Base-by-base conservation (phyloP, 2,329 filamentous ascomycete genomes). In the Leptographium galeiforme region DNA sequence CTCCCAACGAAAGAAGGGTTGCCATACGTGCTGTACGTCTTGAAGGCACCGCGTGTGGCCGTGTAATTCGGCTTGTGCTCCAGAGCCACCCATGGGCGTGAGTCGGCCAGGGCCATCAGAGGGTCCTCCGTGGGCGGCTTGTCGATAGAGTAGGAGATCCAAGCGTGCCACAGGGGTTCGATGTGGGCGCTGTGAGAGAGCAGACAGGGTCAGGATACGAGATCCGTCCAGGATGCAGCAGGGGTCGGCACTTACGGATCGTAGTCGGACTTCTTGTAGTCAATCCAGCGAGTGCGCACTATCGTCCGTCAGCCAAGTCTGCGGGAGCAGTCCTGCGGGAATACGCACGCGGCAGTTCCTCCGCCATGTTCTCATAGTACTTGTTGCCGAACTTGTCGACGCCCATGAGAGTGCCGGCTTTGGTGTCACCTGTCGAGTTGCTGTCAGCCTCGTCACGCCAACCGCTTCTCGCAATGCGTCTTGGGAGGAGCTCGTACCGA, bases 211-310 rank as follows among this genome's bases (percentile, higher is more conserved):
- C 48, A 50, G 48, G 11, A 41, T 13, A 11, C n/a, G 2, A 2
- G 14, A 33, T 34, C 12, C 8, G 6, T 8, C 16, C 1, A 3
- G 32, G 16, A 18, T 30, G 25, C 19, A 19, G 8, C 7, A 7
- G 30, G 7, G 43, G 8, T 18, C 10, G 2, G 2, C 44, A 63
- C 80, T 62, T 75, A 86, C 79, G 87, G 75, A 63, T 93, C 87
- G 66, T 77, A 87, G 69, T 97, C 89, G 63, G 87, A 77, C 69
- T 87, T 78, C 73, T 89, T 91, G 77, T 94, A 98, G 71, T 97
- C 90, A 59, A 98, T 87, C 93, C 94, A 98, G 76, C 90, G 82
- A 62, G 89, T 96, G 65, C 91, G 86, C 63, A 96, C 89, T 93
- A 62, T 48, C 16, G 16, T 36, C 40, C 8, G 45, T 41, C 36